A percentile compares a stretch with the other conserved stretches of the same genome.
phyloP scores from a whole-genome alignment of 2,329 filamentous ascomycete species.

The Hortaea sp. region DNA sequence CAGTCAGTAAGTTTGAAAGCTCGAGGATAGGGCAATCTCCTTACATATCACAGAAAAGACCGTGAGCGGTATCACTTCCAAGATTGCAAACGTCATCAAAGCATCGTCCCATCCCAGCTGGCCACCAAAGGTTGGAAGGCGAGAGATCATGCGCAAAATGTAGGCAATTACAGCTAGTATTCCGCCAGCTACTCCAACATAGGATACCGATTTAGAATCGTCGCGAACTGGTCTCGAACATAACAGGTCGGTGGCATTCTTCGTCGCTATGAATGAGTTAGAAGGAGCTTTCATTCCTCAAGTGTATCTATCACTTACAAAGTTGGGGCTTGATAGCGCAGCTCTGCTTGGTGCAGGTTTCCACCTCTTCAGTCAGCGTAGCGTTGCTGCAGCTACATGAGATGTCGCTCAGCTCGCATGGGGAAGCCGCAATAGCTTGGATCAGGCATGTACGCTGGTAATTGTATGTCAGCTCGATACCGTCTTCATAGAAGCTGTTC shows the following conservation, averaged over 20 bases:
- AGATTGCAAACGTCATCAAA: conserved; percentile 3
- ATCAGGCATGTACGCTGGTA: conserved; percentile 9
- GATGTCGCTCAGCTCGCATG: conserved; percentile 10
- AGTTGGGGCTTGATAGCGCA: too few relatives aligned
- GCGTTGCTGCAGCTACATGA: conserved; percentile 10
- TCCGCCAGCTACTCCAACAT: conserved; percentile 8
- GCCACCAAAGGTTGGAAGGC: conserved; percentile 5
- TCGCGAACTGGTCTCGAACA: conserved; percentile 4
- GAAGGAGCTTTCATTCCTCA: not conserved
- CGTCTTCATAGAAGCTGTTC: not conserved
- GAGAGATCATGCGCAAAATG: conserved; percentile 7
- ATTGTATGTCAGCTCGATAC: not conserved
- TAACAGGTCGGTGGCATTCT: not conserved
- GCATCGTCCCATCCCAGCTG: conserved; percentile 6
- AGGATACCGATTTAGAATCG: conserved; percentile 4
- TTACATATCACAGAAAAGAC: conserved; percentile 2
- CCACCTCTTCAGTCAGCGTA: conserved; percentile 2
- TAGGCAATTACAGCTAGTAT: conserved; percentile 10
- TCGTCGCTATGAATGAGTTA: not conserved
- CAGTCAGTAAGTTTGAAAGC: not conserved
- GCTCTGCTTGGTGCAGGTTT: too few relatives aligned
- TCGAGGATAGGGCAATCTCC: not conserved
- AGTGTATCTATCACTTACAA: too few relatives aligned
- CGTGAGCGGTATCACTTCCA: conserved; percentile 5
- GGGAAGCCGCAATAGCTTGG: conserved; percentile 8